Evolutionary conservation across 805 yeast genomes (phyloP).

Genomic region (Wickerhamiella brachini): DNA sequence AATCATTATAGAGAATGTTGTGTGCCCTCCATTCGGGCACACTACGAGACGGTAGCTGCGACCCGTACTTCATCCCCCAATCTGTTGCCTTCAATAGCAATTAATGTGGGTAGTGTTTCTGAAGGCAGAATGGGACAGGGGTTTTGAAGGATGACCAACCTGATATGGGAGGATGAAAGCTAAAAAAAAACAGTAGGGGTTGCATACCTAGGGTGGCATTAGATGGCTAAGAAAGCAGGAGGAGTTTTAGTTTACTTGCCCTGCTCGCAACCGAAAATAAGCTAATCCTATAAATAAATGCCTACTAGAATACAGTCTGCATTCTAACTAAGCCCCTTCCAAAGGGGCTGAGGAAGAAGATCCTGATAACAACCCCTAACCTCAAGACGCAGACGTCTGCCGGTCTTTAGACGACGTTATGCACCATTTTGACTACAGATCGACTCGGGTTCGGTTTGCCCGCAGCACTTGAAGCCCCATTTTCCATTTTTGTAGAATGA

Average conservation of each 20-base stretch:
- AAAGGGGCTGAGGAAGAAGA: too few relatives aligned
- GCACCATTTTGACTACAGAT: neutral
- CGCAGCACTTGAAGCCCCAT: slow-evolving; percentile 3
- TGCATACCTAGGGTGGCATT: too few relatives aligned
- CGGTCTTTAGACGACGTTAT: neutral
- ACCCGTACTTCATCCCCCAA: slow-evolving; percentile 70
- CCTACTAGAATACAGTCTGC: too few relatives aligned
- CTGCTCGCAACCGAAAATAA: too few relatives aligned
- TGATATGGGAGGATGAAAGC: neutral
- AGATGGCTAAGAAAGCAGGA: too few relatives aligned
- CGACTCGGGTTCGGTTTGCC: neutral
- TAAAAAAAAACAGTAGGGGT: too few relatives aligned
- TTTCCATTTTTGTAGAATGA: neutral
- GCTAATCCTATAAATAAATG: too few relatives aligned
- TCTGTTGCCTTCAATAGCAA: neutral
- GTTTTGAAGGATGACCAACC: neutral
- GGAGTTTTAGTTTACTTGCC: too few relatives aligned
- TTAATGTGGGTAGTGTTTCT: neutral
- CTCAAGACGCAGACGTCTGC: neutral
- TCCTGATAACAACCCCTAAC: neutral
- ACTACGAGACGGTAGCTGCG: slow-evolving; percentile 56
- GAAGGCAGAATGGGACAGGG: neutral
- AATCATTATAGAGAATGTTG: slow-evolving; percentile 69
- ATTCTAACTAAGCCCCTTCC: too few relatives aligned
- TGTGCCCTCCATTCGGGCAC: slow-evolving; percentile 81